Evolutionary conservation across 202 grass and related monocot genomes (phyloP), one percentile per base, ranked within the genome.

Genomic region (Musa balbisiana): DNA sequence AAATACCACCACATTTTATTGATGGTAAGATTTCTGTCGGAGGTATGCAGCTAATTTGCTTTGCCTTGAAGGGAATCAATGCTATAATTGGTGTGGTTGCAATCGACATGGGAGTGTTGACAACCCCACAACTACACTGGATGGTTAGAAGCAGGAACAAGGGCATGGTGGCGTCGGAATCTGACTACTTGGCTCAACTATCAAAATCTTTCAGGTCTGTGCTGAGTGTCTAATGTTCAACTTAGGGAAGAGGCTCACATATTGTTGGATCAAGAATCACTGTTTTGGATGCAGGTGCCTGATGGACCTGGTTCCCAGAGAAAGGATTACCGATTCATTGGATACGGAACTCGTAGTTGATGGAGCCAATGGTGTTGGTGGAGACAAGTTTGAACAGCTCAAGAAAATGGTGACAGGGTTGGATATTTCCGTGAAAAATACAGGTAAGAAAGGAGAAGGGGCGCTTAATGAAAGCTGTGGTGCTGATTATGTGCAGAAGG

Each of bases 401-500:
- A 93, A 87, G 77, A 23, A 69, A 29, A 82, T 84, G 51, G 64
- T 93, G 9, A 67, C 53, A 51, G 78, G 83, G 51, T 25, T 98
- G 76, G 63, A 93, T 49, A 85, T 98, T 81, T 5, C 15, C 71
- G 82, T 93, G 53, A 91, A 81, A 82, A 93, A 98, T 80, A 77
- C 87, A 17, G 88, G 88, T 65, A 91, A 86, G 70, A 80, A 87
- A 80, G 86, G 81, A 86, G 88, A 93, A 86, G 90, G 90, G 29
- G 52, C 93, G 87, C 94, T 93, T 21, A 98, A 98, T 83, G 88
- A 91, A 51, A 81, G 70, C 43, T 98, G 90, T 50, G 90, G 88
- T 24, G 94, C 90, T 2, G 90, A 98, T 85, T 93, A 91, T 86
- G 94, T 98, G 77, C 94, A 98, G 73, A 98, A 98, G 73, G 91